Evolutionary conservation across 768 basidiomycete genomes (phyloP), one percentile per base, ranked within the genome.

Genomic region (Termitomyces heimii): DNA sequence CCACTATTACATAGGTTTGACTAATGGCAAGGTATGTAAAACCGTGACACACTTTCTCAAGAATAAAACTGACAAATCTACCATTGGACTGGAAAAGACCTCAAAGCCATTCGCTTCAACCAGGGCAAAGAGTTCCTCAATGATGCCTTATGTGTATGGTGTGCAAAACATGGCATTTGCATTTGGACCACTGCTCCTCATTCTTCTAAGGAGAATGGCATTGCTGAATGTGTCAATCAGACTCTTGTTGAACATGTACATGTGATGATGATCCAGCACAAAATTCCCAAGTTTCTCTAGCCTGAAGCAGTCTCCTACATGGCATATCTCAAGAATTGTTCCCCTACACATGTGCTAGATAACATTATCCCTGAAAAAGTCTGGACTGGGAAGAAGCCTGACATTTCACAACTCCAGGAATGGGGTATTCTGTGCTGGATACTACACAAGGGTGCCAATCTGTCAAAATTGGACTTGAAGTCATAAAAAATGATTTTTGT

Each of bases 401-500:
- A 45, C 9, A 7, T 45, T 14, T 26, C 20, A 2, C 3, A 4
- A n/a, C 44, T 45, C 14, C 14, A 45, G 3, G 14, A 45, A 28
- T 45, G 26, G 44, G 10, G 44, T 16, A 45, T 14, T 8, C 43
- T 10, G 14, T 44, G 43, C 7, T 44, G 43, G 14, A 24, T 44
- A 26, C 24, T 26, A 4, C 13, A 28, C 16, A 12, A 45, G 20
- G 24, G 24, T 26, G 24, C 24, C 4, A 26, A 45, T 26, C 44
- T 45, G 26, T 45, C 53, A 46, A 56, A 60, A 49, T 29, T 60
- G 3, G 50, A 60, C 0, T 20, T 39, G 0, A 60, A 60, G 43
- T 60, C 39, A 8, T 2, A 34, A 1, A 20, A 48, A 53, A 50
- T 60, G 12, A 52, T 52, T 18, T 60, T 56, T 24, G 34, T 37